Evolutionary conservation across 768 basidiomycete species (phyloP).

Genomic region (Stropharia rugosoannulata): DNA sequence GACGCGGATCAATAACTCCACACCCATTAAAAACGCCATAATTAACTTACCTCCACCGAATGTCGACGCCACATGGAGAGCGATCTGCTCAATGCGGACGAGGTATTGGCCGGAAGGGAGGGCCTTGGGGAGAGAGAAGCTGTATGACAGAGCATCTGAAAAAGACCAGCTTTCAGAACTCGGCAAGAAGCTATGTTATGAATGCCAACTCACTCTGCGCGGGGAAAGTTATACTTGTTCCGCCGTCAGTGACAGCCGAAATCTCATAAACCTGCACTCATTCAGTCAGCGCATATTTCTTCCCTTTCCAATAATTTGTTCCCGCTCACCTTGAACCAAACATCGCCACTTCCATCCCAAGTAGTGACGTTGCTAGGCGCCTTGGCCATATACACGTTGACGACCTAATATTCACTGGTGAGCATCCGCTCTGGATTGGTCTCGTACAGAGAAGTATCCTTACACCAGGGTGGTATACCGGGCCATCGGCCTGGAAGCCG

Average conservation of each 20-base stretch:
- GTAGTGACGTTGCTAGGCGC: constrained; percentile 23
- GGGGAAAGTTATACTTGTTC: constrained; percentile 44
- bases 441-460: neutral
- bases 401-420: constrained; percentile 6
- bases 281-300: neutral
- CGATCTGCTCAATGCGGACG: constrained; percentile 43
- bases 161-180: neutral
- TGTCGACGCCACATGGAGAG: constrained; percentile 37
- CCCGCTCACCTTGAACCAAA: constrained; percentile 45
- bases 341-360: constrained; percentile 42
- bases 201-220: constrained; percentile 27
- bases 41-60: constrained; percentile 36
- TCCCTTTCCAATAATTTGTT: no score
- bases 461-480: constrained; percentile 20
- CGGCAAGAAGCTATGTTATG: neutral
- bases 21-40: neutral
- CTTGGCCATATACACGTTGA: constrained; percentile 23
- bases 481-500: constrained; percentile 7
- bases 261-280: constrained; percentile 30
- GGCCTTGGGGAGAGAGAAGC: constrained; percentile 35
- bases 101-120: constrained; percentile 41
- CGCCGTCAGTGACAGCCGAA: constrained; percentile 44
- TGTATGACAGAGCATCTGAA: constrained; percentile 20
- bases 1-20: neutral
- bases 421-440: neutral